These are phyloP conservation scores for Corylus heterophylla DNA, from an alignment of 306 rosid genomes.

Conservation along the genomic window DNA sequence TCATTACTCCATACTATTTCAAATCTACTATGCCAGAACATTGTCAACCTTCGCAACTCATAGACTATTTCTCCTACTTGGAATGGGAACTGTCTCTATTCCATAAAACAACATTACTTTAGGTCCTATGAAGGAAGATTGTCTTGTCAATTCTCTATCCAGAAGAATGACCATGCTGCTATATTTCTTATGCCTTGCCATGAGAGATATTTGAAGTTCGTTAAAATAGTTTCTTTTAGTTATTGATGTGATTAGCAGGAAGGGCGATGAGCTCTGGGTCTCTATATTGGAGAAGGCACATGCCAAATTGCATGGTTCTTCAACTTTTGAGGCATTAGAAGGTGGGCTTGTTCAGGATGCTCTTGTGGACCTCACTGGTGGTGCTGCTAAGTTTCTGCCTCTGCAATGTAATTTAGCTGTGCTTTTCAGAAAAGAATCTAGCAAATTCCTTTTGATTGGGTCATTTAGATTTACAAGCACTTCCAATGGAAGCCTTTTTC, in stretches of 20 bases:
- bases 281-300: conserved; percentile 98
- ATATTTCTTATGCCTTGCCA: conserved; percentile 9
- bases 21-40: too few species aligned
- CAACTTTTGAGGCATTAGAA: conserved; percentile 87
- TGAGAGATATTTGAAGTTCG: conserved; percentile 2
- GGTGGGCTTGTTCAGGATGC: conserved; percentile 99
- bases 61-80: not conserved
- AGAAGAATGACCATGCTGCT: not conserved
- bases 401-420: not conserved
- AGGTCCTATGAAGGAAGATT: not conserved
- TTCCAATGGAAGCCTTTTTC: not conserved
- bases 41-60: too few species aligned
- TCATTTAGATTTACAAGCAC: conserved; percentile 23
- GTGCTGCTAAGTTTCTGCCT: conserved; percentile 67
- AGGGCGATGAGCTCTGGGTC: conserved; percentile 95
- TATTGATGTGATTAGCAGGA: conserved; percentile 49
- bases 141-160: not conserved
- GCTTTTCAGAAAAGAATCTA: not conserved
- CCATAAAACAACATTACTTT: not conserved
- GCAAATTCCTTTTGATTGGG: conserved; percentile 2
- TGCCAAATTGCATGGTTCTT: conserved; percentile 93
- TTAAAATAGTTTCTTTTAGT: conserved; percentile 1
- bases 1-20: too few species aligned
- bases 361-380: conserved; percentile 98
- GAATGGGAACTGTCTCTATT: not conserved